Evolutionary conservation across 306 rosid species (phyloP).

Genomic region (Herpetospermum pedunculosum): DNA sequence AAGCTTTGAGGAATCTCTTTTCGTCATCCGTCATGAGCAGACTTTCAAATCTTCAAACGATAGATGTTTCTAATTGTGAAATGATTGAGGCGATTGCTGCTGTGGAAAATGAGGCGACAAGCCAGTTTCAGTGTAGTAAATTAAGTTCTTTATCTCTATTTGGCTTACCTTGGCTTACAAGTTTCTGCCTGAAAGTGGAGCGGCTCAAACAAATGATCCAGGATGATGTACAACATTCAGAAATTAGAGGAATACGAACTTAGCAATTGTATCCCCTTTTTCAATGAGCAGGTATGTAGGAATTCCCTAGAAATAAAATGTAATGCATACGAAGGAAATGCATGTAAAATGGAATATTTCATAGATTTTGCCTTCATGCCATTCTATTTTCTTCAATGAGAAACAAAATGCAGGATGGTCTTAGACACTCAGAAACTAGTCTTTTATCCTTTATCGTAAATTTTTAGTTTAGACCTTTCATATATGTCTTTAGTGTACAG

Average conservation of each 20-base stretch:
- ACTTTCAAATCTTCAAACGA: background rate
- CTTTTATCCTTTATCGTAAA: background rate
- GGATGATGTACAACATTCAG: background rate
- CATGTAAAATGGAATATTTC: background rate
- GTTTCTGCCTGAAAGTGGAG: background rate
- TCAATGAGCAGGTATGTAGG: background rate
- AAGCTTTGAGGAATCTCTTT: background rate
- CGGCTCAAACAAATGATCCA: background rate
- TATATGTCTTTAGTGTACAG: too few species aligned
- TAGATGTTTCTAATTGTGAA: background rate
- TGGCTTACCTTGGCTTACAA: background rate
- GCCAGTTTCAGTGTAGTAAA: background rate
- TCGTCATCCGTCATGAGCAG: background rate
- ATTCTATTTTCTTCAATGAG: background rate
- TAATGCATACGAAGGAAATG: background rate
- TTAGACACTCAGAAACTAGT: background rate
- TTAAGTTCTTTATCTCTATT: background rate
- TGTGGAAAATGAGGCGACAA: background rate
- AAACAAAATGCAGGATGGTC: background rate
- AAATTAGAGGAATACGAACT: background rate
- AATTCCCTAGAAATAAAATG: background rate
- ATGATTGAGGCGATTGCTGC: background rate
- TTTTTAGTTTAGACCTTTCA: background rate
- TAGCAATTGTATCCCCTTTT: background rate
- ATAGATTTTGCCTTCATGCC: background rate